Evolutionary conservation across 139 green algal species (phyloP), one percentile per base, ranked within the genome.

Genomic region (Chlorella sp.): DNA sequence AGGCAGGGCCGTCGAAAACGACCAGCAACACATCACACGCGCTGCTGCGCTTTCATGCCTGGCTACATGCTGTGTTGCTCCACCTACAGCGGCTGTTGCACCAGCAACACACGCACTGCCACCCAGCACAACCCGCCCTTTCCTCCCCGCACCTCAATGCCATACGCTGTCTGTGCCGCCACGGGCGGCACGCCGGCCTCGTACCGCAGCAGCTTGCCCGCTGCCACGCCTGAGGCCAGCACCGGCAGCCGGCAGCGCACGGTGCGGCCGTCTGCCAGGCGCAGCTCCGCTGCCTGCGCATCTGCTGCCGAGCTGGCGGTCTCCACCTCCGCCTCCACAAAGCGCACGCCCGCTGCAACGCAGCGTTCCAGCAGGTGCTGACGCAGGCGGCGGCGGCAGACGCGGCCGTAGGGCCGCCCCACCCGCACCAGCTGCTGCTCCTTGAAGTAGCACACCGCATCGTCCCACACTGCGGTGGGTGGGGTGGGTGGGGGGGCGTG

Each of bases 101-200:
- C n/a, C n/a, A n/a, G n/a, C n/a, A n/a, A n/a, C n/a, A n/a, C n/a
- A n/a, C n/a, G n/a, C n/a, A n/a, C n/a, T n/a, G n/a, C n/a, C n/a
- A n/a, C n/a, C n/a, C n/a, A n/a, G n/a, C n/a, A n/a, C n/a, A n/a
- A n/a, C n/a, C n/a, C n/a, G n/a, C n/a, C n/a, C n/a, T n/a, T n/a
- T n/a, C n/a, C n/a, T n/a, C n/a, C 51, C 16, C 51, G 51, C 51
- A 60, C 51, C 46, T 98, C 89, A 56, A 99, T 98, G 69, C 97
- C 97, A 85, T 98, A 99, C 20, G 97, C 97, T 7, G 92, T 97
- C 89, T 99, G 97, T 86, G 96, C 95, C 13, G 94, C 96, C 69
- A 97, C 92, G 3, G 79, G 84, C 11, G 95, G 95, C 19, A 90
- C 95, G 14, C 65, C 73, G 8, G 30, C 68, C 68, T 91, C 87